A percentile compares a stretch with the other conserved stretches of the same genome.
Evolutionary conservation across 805 yeast genomes (phyloP).

Genomic region (Lipomyces orientalis): DNA sequence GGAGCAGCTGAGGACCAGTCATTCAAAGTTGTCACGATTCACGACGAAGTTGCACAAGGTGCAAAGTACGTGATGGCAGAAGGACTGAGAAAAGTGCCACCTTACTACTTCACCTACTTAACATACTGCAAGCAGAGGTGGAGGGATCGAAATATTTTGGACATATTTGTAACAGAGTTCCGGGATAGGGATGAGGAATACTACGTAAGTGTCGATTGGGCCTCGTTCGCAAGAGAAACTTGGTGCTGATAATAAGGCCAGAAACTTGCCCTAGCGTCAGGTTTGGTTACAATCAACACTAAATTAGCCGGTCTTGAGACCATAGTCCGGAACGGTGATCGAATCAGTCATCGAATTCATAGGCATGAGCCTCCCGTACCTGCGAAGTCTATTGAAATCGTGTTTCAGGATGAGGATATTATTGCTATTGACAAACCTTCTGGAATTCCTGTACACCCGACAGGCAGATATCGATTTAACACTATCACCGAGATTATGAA

Average conservation of each 20-base stretch:
- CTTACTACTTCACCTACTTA: constrained; percentile 86
- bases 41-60: constrained; percentile 45
- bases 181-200: constrained; percentile 74
- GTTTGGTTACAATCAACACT: constrained; percentile 77
- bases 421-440: constrained; percentile 91
- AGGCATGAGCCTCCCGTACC: constrained; percentile 91
- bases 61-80: constrained; percentile 46
- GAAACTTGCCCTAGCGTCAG: constrained; percentile 65
- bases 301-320: constrained; percentile 67
- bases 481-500: constrained; percentile 79
- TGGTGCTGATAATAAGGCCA: constrained; percentile 4
- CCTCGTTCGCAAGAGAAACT: background rate
- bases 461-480: constrained; percentile 81
- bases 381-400: constrained; percentile 61
- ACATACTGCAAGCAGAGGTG: constrained; percentile 92
- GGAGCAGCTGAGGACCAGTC: constrained; percentile 16
- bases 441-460: constrained; percentile 92
- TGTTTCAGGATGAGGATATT: constrained; percentile 73
- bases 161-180: constrained; percentile 83
- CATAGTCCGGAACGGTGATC: constrained; percentile 78
- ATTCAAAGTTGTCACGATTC: constrained; percentile 37
- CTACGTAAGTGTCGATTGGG: constrained; percentile 48
- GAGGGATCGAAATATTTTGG: constrained; percentile 81
- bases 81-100: constrained; percentile 69
- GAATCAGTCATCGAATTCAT: constrained; percentile 77